These are phyloP conservation scores for Iris macrosiphon DNA, from an alignment of 106 monocot species.

Conservation along the genomic window DNA sequence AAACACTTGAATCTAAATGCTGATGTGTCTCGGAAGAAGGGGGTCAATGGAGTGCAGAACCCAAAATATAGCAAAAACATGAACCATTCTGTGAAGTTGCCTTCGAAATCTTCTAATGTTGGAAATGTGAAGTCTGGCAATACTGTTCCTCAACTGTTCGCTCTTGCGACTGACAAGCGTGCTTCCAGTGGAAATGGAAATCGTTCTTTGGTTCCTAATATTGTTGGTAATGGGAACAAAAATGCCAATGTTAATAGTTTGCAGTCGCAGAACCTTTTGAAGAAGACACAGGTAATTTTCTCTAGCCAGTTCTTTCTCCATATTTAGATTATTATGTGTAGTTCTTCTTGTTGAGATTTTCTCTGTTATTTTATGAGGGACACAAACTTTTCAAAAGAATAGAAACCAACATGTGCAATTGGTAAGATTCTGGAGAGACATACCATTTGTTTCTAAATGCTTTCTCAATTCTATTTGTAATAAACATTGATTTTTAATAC, in stretches of 20 bases:
- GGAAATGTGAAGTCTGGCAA: constrained; percentile 8
- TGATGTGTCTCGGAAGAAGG: constrained; percentile 14
- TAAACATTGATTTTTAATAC: too few species aligned
- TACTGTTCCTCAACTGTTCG: constrained; percentile 28
- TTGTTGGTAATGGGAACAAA: constrained; percentile 14
- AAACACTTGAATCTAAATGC: constrained; percentile 11
- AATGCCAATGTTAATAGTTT: constrained; percentile 5
- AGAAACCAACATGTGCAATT: too few species aligned
- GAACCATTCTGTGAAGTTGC: constrained; percentile 20
- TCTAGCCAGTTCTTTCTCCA: too few species aligned
- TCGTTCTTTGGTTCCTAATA: constrained; percentile 8
- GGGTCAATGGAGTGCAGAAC: constrained; percentile 5
- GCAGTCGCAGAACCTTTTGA: constrained; percentile 7
- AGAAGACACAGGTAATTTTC: constrained; percentile 24
- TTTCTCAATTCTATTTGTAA: too few species aligned
- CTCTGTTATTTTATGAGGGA: too few species aligned
- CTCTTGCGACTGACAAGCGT: constrained; percentile 40
- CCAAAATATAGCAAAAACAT: constrained; percentile 1
- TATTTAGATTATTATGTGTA: too few species aligned
- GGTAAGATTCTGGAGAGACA: too few species aligned
- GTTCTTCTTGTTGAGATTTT: too few species aligned
- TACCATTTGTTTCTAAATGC: too few species aligned
- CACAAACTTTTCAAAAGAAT: too few species aligned
- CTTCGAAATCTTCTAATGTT: constrained; percentile 13
- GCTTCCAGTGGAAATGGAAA: constrained; percentile 20